A percentile compares a stretch with the other conserved stretches of the same genome.
Conservation (phyloP, 345 rosid species). For the Brassica nigra region DNA sequence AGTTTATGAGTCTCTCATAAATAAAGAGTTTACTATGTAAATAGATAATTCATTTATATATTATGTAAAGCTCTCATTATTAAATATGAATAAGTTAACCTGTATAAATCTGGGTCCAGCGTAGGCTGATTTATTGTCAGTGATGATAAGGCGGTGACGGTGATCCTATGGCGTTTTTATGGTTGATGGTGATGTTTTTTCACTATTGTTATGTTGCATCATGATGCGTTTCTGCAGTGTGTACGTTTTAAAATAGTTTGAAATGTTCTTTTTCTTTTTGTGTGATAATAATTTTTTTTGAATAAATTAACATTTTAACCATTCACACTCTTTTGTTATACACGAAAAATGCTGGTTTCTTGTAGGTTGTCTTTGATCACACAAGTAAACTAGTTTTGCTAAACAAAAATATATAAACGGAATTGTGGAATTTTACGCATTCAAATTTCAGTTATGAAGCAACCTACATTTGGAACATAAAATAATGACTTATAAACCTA, state of each 20-base stretch:
- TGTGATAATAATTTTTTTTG: neutral
- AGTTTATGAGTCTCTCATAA: no score
- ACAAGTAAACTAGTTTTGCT: neutral
- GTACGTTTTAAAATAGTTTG: neutral
- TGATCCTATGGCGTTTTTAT: constrained; percentile 23
- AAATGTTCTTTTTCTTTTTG: neutral
- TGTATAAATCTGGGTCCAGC: neutral
- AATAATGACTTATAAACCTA: neutral
- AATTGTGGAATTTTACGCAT: neutral
- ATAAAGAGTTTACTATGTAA: neutral
- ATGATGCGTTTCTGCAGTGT: neutral
- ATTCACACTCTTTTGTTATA: neutral
- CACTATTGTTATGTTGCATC: neutral
- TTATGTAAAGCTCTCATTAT: neutral
- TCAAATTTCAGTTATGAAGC: neutral
- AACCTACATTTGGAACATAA: neutral
- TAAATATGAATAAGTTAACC: constrained; percentile 9
- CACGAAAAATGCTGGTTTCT: neutral
- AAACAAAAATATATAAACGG: neutral
- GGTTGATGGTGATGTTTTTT: constrained; percentile 21
- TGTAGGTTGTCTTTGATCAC: neutral
- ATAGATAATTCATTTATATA: neutral
- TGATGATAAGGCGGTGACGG: constrained; percentile 21
- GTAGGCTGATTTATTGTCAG: constrained; percentile 9
- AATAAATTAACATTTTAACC: neutral